A percentile compares a stretch with the other conserved stretches of the same genome.
These are phyloP conservation scores for Saccharomyces kudriavzevii DNA, from an alignment of 805 yeast species.

Conservation along the genomic window DNA sequence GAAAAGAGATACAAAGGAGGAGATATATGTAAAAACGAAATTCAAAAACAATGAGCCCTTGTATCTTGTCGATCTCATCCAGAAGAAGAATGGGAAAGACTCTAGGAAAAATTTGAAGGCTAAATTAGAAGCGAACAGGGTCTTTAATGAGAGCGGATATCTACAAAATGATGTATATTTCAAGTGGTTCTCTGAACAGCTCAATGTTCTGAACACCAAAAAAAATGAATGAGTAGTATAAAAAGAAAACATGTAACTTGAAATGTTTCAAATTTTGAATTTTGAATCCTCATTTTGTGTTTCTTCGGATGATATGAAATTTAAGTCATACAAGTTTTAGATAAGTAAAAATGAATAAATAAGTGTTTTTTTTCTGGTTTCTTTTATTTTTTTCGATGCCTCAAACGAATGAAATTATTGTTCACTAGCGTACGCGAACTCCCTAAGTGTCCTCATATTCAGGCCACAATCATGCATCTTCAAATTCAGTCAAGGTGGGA, in stretches of 20 bases:
- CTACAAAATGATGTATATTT: constrained; percentile 35
- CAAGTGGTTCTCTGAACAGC: constrained; percentile 33
- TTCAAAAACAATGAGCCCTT: constrained; percentile 37
- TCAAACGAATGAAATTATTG: too few relatives aligned
- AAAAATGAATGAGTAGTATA: constrained; percentile 36
- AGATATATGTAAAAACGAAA: constrained; percentile 26
- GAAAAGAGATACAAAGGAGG: constrained; percentile 20
- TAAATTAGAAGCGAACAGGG: constrained; percentile 26
- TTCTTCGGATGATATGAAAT: neutral
- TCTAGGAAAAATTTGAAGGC: constrained; percentile 11
- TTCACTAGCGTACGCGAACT: neutral
- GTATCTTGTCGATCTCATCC: constrained; percentile 34
- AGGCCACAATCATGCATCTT: neutral
- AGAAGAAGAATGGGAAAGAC: constrained; percentile 12
- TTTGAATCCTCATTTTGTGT: neutral
- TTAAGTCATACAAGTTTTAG: neutral
- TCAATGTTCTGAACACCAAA: constrained; percentile 30
- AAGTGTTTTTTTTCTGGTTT: neutral
- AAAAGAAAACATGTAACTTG: neutral
- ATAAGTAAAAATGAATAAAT: constrained; percentile 1
- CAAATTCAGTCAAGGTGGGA: constrained; percentile 46
- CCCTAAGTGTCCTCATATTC: neutral
- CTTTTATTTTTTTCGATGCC: neutral
- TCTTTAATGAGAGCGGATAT: constrained; percentile 37
- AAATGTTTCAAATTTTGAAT: neutral